A percentile compares a stretch with the other conserved stretches of the same genome.
phyloP scores from a whole-genome alignment of 2,329 filamentous ascomycete genomes.

The Cucurbitaria berberidis region DNA sequence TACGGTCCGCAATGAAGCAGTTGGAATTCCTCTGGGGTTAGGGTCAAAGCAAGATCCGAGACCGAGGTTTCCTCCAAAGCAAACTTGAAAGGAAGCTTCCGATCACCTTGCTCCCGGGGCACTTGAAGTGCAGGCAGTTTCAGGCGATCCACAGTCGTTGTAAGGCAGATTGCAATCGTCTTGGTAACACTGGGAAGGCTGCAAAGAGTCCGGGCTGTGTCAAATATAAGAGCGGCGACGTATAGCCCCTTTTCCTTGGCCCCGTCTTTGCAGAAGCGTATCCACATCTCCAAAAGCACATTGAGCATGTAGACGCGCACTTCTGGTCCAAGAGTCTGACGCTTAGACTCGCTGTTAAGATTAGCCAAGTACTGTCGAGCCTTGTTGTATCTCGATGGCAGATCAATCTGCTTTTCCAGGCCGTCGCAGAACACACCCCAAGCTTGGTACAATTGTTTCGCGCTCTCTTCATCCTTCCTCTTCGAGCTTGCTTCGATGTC shows the following conservation, averaged over 20 bases:
- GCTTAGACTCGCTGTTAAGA: slow-evolving; percentile 49
- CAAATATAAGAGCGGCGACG: slow-evolving; percentile 43
- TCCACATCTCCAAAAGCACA: slow-evolving; percentile 58
- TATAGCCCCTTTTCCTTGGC: slow-evolving; percentile 38
- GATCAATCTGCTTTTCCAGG: slow-evolving; percentile 55
- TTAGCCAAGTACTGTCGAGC: slow-evolving; percentile 56
- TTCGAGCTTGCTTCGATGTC: slow-evolving; percentile 51
- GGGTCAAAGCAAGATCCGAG: slow-evolving; percentile 45
- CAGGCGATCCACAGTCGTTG: slow-evolving; percentile 48
- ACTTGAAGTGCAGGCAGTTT: slow-evolving; percentile 47
- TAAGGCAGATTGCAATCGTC: slow-evolving; percentile 39
- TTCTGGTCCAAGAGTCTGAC: slow-evolving; percentile 52
- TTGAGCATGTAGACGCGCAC: slow-evolving; percentile 59
- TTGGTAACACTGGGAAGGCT: slow-evolving; percentile 37
- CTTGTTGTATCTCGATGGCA: slow-evolving; percentile 57
- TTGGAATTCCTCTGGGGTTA: slow-evolving; percentile 65
- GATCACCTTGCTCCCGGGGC: slow-evolving; percentile 39
- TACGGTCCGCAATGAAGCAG: slow-evolving; percentile 73
- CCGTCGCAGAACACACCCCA: slow-evolving; percentile 56
- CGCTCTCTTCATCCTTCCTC: slow-evolving; percentile 50
- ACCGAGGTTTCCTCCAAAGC: slow-evolving; percentile 26
- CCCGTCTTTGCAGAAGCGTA: slow-evolving; percentile 39
- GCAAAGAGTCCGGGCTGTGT: slow-evolving; percentile 36
- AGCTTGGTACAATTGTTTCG: slow-evolving; percentile 51
- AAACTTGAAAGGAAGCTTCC: slow-evolving; percentile 54